Conservation (phyloP, 106 monocot genomes). For the Apostasia ramifera region DNA sequence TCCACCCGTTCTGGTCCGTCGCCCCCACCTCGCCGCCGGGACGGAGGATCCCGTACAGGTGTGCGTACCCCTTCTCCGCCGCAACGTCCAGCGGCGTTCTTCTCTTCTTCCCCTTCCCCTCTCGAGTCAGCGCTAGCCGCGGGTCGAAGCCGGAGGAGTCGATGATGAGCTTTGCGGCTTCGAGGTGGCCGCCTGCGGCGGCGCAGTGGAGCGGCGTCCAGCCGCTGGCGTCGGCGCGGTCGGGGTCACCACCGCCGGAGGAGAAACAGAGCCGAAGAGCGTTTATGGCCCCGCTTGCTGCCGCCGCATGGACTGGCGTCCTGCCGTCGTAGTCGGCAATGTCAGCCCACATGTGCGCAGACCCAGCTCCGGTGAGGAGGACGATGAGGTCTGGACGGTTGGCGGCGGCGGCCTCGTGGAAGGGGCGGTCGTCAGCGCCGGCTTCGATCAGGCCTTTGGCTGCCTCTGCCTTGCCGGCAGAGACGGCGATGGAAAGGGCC, state of each 20-base stretch:
- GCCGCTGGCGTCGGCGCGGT: constrained; percentile 10
- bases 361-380: not conserved
- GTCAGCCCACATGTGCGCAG: not conserved
- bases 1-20: constrained; percentile 18
- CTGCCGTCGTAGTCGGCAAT: not conserved
- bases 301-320: constrained; percentile 9
- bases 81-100: constrained; percentile 8
- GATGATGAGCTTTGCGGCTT: not conserved
- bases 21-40: constrained; percentile 3
- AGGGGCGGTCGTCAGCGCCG: constrained; percentile 4
- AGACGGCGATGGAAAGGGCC: constrained; percentile 2
- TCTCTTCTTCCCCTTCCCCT: not conserved
- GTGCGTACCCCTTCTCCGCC: not conserved
- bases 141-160: not conserved
- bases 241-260: constrained; percentile 11
- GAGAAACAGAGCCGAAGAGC: not conserved
- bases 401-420: constrained; percentile 9
- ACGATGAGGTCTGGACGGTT: not conserved
- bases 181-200: not conserved
- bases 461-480: not conserved
- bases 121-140: not conserved
- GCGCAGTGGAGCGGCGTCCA: constrained; percentile 20
- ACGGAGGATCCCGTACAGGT: constrained; percentile 1
- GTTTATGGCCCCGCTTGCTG: not conserved
- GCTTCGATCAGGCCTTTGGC: constrained; percentile 1